Base-by-base conservation (phyloP, 208 protist genomes). In the Leishmania amazonensis region DNA sequence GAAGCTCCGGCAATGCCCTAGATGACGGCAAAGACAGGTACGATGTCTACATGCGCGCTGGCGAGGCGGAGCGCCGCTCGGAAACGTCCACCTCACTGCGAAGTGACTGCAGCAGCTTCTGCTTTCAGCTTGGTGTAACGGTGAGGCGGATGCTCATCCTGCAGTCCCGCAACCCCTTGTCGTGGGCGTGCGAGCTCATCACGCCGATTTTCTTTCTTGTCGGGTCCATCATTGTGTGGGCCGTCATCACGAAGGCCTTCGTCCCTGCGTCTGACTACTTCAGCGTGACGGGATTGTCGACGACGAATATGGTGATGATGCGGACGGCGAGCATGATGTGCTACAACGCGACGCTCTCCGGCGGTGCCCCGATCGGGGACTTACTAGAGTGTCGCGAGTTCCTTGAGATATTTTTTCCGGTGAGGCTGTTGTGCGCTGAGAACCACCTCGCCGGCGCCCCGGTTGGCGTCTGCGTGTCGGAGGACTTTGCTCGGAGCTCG, bases 181-280 rank as follows among this genome's bases (percentile, higher is more conserved):
- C 74, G 45, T 80, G 87, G n/a, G 54, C 89, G 31, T 88, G 85
- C 73, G 92, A 96, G 84, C 74, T 96, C 62, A 74, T 93, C 51
- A 88, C 94, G n/a, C 90, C 92, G 19, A 88, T 96, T 75, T 75
- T 96, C 47, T 93, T 91, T 67, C 80, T 92, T 35, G 57, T 88
- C 11, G 85, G 87, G 49, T 87, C 89, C 28, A 87, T 93, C 45
- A 51, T 87, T 19, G 54, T 96, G n/a, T 93, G 90, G 89, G 76
- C 75, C 35, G 80, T 91, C 78, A 89, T 93, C 75, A 84, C 80
- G 42, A 87, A 86, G n/a, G 64, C 85, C 28, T 57, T 80, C 3
- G 57, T 72, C 60, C 24, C 73, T 0, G 78, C 72, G 0, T 21
- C 47, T 65, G 38, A 87, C 28, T 93, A 88, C 83, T 91, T 83